A percentile compares a stretch with the other conserved stretches of the same genome.
phyloP scores from a whole-genome alignment of 1,139 yeast species.

The Yamadazyma mexicana region DNA sequence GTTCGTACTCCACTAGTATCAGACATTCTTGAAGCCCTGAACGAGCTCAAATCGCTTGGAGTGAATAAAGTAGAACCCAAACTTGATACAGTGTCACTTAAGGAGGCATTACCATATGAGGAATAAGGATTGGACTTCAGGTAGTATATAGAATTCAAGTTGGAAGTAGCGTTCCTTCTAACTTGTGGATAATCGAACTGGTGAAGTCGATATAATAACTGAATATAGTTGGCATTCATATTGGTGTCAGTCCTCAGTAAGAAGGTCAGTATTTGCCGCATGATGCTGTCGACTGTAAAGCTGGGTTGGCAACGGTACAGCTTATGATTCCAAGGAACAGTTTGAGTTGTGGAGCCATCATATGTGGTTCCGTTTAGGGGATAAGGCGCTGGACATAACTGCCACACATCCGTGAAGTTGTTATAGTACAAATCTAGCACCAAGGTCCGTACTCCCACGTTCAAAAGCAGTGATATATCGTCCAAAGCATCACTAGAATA shows the following conservation, averaged over 20 bases:
- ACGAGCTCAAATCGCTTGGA: slow-evolving; percentile 23
- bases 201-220: slow-evolving; percentile 40
- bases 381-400: slow-evolving; percentile 63
- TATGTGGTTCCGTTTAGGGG: slow-evolving; percentile 30
- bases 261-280: slow-evolving; percentile 36
- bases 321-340: slow-evolving; percentile 30
- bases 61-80: slow-evolving; percentile 25
- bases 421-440: slow-evolving; percentile 70
- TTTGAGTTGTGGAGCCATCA: slow-evolving; percentile 2
- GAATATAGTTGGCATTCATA: slow-evolving; percentile 54
- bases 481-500: slow-evolving; percentile 46
- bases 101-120: slow-evolving; percentile 28
- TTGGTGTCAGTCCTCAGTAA: slow-evolving; percentile 53
- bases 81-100: slow-evolving; percentile 23
- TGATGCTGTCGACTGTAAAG: slow-evolving; percentile 41
- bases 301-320: slow-evolving; percentile 42
- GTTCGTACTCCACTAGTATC: neutral
- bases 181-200: slow-evolving; percentile 30
- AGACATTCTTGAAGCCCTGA: slow-evolving; percentile 4
- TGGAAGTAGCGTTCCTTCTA: slow-evolving; percentile 8
- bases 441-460: slow-evolving; percentile 52
- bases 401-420: slow-evolving; percentile 53
- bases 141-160: slow-evolving; percentile 7
- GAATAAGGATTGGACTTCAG: slow-evolving; percentile 8
- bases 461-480: slow-evolving; percentile 38